Base-by-base conservation (phyloP, 108 stramenopile species). In the Fistulifera pelliculosa region DNA sequence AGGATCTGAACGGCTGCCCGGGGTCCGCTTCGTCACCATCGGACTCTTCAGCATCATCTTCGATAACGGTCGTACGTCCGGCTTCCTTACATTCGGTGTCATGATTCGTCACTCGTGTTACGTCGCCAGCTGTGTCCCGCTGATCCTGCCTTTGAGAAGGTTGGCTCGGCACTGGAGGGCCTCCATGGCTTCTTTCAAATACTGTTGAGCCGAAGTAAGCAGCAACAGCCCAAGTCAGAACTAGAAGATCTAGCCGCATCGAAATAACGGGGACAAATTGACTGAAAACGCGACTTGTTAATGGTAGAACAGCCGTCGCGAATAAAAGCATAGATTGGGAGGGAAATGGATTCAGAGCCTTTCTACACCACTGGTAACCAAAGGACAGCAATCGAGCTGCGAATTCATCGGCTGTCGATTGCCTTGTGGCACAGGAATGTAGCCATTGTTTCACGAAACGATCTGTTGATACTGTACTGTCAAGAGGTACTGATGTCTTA, bases 361-460 rank as follows among this genome's bases (percentile, higher is more conserved):
- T 35, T 6, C 8, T 8, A 8, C 31, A 35, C 31, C 31, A 35
- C 3, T 6, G 31, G 31, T 35, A 35, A 8, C 31, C 31, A 35
- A 35, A 35, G 31, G 31, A 35, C 22, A 57, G 31, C 28, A 56
- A 2, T 22, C 39, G 27, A 4, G 23, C 38, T 3, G 38, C 31
- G 16, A 21, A 52, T 13, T 18, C 17, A 44, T 42, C 43, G 15
- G 8, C 22, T 22, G 31, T 10, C 17, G 54, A 55, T 19, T 26
- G 28, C 31, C 5, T 24, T n/a, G n/a, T 51, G 6, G 24, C n/a
- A 22, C 25, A 17, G 6, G 56, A 40, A 1, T 47, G 18, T 28
- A 80, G 41, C 80, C 80, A 81, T 27, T 56, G 26, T 50, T 69
- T 66, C 55, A 81, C 80, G 56, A 64, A 75, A 13, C 12, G 24